Evolutionary conservation across 2,329 filamentous ascomycete genomes (phyloP).

Genomic region (Ophiostoma piceae): DNA sequence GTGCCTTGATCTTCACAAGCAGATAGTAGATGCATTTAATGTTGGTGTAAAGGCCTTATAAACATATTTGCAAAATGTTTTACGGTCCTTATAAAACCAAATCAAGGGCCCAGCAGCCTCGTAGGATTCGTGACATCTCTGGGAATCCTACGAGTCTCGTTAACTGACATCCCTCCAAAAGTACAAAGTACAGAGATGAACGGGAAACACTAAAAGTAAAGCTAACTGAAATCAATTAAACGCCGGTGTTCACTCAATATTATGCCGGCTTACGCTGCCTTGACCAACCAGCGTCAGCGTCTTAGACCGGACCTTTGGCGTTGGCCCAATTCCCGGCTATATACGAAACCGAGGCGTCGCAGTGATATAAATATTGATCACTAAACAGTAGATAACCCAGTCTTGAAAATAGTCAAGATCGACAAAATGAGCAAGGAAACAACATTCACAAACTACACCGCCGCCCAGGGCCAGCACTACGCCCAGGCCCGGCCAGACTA

Average conservation of each 20-base stretch:
- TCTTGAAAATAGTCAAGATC: too few species aligned
- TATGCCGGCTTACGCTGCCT: neutral
- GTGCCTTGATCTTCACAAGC: too few species aligned
- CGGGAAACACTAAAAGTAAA: neutral
- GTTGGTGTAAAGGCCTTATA: too few species aligned
- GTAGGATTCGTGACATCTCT: too few species aligned
- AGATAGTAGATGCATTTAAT: too few species aligned
- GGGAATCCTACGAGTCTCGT: too few species aligned
- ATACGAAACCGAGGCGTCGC: neutral
- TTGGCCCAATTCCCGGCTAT: neutral
- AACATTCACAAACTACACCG: conserved; percentile 44
- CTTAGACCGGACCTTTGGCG: neutral
- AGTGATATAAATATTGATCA: too few species aligned
- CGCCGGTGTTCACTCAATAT: neutral
- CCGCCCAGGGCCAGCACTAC: conserved; percentile 42
- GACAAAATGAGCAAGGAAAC: conserved; percentile 30
- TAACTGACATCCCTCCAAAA: too few species aligned
- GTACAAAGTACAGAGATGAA: too few species aligned
- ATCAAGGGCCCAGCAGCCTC: too few species aligned
- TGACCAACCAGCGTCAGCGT: neutral
- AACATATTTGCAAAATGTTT: too few species aligned
- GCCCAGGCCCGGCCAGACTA: conserved; percentile 42
- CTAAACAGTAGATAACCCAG: neutral
- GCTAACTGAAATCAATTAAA: neutral
- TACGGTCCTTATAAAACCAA: too few species aligned